phyloP scores from a whole-genome alignment of 2,329 filamentous ascomycete species.

The Hypocreales sp. region DNA sequence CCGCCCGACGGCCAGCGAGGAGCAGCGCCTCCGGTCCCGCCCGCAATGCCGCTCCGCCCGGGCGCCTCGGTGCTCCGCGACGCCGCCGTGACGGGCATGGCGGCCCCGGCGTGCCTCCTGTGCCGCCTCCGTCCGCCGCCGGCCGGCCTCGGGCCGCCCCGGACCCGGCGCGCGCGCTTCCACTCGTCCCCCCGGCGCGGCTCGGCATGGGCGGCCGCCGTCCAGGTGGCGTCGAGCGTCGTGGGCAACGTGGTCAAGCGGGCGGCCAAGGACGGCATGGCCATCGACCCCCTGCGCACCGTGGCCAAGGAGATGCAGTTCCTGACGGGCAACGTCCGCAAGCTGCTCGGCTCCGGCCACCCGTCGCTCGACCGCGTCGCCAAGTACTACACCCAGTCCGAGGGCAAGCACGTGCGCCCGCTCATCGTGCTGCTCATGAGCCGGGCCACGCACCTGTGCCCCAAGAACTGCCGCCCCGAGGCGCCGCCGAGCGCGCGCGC shows the following conservation, averaged over 20 bases:
- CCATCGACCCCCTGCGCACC: slow-evolving; percentile 73
- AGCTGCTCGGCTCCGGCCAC: slow-evolving; percentile 86
- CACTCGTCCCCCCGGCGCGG: slow-evolving; percentile 28
- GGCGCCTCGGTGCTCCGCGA: slow-evolving; percentile 34
- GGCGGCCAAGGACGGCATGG: slow-evolving; percentile 48
- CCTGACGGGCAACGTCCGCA: slow-evolving; percentile 81
- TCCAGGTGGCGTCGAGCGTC: slow-evolving; percentile 54
- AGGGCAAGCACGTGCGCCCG: slow-evolving; percentile 93
- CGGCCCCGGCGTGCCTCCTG: slow-evolving; percentile 13
- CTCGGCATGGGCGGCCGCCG: slow-evolving; percentile 64
- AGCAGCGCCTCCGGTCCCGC: no score
- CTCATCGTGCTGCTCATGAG: slow-evolving; percentile 95
- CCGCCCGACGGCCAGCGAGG: no score
- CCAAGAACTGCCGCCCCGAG: slow-evolving; percentile 34
- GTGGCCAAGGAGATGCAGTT: slow-evolving; percentile 97
- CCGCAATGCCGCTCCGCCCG: slow-evolving; percentile 38
- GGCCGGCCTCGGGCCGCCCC: slow-evolving; percentile 11
- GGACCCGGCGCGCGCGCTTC: slow-evolving; percentile 16
- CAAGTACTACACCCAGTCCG: slow-evolving; percentile 94
- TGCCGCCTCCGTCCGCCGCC: slow-evolving; percentile 17
- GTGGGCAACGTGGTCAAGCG: slow-evolving; percentile 52
- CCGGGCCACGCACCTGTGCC: slow-evolving; percentile 68
- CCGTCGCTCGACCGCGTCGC: slow-evolving; percentile 87
- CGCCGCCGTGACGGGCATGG: slow-evolving; percentile 15
- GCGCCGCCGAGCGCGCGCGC: slow-evolving; percentile 24